Conservation (phyloP, 257 asterid genomes). For the Hygrophila difformis region DNA sequence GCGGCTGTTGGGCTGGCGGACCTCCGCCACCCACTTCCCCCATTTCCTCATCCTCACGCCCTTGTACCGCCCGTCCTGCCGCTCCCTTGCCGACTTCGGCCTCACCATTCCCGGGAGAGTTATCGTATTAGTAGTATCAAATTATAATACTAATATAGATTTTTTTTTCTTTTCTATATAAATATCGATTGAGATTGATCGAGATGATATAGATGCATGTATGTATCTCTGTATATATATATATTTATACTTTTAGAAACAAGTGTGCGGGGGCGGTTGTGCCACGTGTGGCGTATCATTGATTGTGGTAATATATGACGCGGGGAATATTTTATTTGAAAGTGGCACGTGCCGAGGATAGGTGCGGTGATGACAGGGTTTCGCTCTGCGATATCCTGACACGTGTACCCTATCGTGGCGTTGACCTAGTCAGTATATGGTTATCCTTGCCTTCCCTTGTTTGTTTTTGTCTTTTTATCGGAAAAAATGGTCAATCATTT, state of each 20-base stretch:
- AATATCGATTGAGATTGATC: too few relatives aligned
- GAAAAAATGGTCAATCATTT: too few relatives aligned
- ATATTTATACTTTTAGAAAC: slow-evolving; percentile 12
- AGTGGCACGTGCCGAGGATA: slow-evolving; percentile 10
- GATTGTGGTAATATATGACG: slow-evolving; percentile 1
- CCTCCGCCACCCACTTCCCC: slow-evolving; percentile 88
- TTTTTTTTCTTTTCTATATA: too few relatives aligned
- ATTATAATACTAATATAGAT: not conserved
- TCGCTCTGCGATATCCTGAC: slow-evolving; percentile 1
- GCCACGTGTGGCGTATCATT: slow-evolving; percentile 13
- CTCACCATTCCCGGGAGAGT: slow-evolving; percentile 32
- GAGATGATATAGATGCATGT: too few relatives aligned
- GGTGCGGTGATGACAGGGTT: slow-evolving; percentile 14
- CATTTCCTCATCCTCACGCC: slow-evolving; percentile 76
- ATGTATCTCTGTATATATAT: too few relatives aligned
- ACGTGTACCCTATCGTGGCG: too few relatives aligned
- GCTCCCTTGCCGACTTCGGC: slow-evolving; percentile 28
- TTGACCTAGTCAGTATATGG: too few relatives aligned
- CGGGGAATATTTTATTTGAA: not conserved
- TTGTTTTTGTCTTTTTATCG: too few relatives aligned
- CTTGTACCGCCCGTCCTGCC: slow-evolving; percentile 37
- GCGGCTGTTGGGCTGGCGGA: slow-evolving; percentile 68
- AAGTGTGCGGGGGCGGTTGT: slow-evolving; percentile 13
- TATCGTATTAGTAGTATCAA: too few relatives aligned
- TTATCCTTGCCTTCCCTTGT: too few relatives aligned